Percentiles rank a stretch among this genome's conserved stretches.
phyloP scores from a whole-genome alignment of 2,329 filamentous ascomycete species.

The Talaromyces sp. region DNA sequence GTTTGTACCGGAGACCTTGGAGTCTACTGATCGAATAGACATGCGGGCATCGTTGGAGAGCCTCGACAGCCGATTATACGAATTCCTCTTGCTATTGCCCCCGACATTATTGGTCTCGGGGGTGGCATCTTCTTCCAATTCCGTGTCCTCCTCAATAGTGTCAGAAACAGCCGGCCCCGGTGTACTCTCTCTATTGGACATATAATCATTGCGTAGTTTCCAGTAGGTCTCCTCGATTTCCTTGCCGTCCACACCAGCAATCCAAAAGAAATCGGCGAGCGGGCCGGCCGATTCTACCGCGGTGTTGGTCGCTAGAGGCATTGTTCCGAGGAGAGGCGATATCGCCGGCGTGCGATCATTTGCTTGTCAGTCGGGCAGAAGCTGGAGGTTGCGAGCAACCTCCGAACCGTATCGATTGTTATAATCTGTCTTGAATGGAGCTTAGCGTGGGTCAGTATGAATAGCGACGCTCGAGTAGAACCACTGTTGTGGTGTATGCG shows the following conservation, averaged over 20 bases:
- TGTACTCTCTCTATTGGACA: constrained; percentile 33
- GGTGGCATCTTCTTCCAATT: constrained; percentile 50
- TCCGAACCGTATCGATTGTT: constrained; percentile 1
- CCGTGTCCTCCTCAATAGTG: constrained; percentile 59
- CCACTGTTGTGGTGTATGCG: background rate
- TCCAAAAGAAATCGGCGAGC: constrained; percentile 66
- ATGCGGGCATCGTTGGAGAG: constrained; percentile 36
- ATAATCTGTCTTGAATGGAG: background rate
- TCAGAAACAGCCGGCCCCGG: constrained; percentile 46
- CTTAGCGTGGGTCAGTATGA: background rate
- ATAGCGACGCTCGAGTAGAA: background rate
- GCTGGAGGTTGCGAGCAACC: constrained; percentile 12
- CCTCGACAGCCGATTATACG: constrained; percentile 38
- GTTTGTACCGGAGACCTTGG: constrained; percentile 41
- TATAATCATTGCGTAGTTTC: constrained; percentile 42
- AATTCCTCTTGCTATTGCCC: constrained; percentile 34
- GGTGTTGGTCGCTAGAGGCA: constrained; percentile 30
- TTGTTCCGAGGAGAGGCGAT: constrained; percentile 25
- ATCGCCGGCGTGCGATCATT: constrained; percentile 21
- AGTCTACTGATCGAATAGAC: constrained; percentile 44
- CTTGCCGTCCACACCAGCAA: constrained; percentile 49
- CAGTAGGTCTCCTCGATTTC: constrained; percentile 45
- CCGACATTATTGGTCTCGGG: constrained; percentile 26
- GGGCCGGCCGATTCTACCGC: constrained; percentile 47
- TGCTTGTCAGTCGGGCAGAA: constrained; percentile 16